A percentile compares a stretch with the other conserved stretches of the same genome.
These are phyloP conservation scores for Cerioporus squamosus DNA, from an alignment of 1,284 basidiomycete species.

Conservation along the genomic window DNA sequence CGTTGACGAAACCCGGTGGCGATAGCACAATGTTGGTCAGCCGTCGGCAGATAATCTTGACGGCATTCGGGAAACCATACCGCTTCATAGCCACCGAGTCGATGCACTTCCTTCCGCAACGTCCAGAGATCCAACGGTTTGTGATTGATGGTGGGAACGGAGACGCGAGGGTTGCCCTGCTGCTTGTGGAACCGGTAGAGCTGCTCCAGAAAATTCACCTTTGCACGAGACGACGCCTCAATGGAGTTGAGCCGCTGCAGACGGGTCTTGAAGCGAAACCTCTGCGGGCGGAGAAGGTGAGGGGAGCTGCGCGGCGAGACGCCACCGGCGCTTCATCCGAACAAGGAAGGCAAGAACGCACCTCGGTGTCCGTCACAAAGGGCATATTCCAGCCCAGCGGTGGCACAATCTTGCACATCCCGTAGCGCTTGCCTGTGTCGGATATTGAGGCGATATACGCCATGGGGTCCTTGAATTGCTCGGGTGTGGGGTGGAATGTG, in stretches of 20 bases:
- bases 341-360: conserved; percentile 39
- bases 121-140: conserved; percentile 93
- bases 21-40: conserved; percentile 9
- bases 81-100: conserved; percentile 84
- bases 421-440: conserved; percentile 75
- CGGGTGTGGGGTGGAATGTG: conserved; percentile 83
- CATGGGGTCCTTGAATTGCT: conserved; percentile 97
- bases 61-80: conserved; percentile 44
- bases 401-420: conserved; percentile 97
- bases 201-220: conserved; percentile 97
- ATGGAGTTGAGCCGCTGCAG: conserved; percentile 96
- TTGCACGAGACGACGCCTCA: conserved; percentile 95
- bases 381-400: conserved; percentile 96
- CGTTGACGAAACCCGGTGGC: not conserved
- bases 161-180: conserved; percentile 85
- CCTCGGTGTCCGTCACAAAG: conserved; percentile 95
- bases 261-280: conserved; percentile 94
- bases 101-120: conserved; percentile 89
- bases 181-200: conserved; percentile 92
- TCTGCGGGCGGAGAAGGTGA: conserved; percentile 48
- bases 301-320: conserved; percentile 12
- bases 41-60: not conserved
- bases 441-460: conserved; percentile 90
- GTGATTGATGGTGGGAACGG: conserved; percentile 92
- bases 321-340: conserved; percentile 25